Conservation (phyloP, 805 yeast species). For the Lipomyces kockii region DNA sequence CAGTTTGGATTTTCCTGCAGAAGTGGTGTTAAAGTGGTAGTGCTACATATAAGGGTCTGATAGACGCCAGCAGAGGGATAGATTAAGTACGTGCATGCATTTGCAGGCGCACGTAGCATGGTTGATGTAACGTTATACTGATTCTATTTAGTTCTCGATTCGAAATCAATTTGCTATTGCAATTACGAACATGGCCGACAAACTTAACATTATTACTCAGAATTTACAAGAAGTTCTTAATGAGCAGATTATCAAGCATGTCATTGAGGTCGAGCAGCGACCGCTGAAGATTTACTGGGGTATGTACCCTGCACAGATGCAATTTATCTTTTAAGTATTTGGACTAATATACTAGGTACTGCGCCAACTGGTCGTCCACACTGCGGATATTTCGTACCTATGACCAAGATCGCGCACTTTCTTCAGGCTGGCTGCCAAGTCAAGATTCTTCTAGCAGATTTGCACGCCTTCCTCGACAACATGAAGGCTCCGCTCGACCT, state of each 20-base stretch:
- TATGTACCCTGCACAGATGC: slow-evolving; percentile 4
- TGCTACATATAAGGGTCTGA: neutral
- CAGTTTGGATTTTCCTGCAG: neutral
- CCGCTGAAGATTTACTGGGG: slow-evolving; percentile 96
- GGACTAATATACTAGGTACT: slow-evolving; percentile 48
- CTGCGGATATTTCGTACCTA: slow-evolving; percentile 97
- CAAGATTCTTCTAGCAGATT: slow-evolving; percentile 86
- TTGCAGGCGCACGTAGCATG: too few species aligned
- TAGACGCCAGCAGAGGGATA: neutral
- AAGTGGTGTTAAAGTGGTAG: neutral
- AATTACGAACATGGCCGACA: slow-evolving; percentile 31
- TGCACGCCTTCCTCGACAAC: slow-evolving; percentile 96
- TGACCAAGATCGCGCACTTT: slow-evolving; percentile 95
- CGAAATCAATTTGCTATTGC: neutral
- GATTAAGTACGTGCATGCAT: neutral
- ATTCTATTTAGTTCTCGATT: neutral
- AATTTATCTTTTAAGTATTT: slow-evolving; percentile 4
- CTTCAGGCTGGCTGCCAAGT: slow-evolving; percentile 96
- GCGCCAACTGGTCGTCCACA: slow-evolving; percentile 99
- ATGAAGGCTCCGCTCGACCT: slow-evolving; percentile 98
- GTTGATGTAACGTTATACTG: too few species aligned
- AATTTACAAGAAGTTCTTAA: slow-evolving; percentile 91
- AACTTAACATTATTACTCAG: slow-evolving; percentile 73
- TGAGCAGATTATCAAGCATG: slow-evolving; percentile 81
- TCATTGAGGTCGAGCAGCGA: slow-evolving; percentile 78